Evolutionary conservation across 2,329 filamentous ascomycete genomes (phyloP).

Genomic region (Gaeumannomyces tritici): DNA sequence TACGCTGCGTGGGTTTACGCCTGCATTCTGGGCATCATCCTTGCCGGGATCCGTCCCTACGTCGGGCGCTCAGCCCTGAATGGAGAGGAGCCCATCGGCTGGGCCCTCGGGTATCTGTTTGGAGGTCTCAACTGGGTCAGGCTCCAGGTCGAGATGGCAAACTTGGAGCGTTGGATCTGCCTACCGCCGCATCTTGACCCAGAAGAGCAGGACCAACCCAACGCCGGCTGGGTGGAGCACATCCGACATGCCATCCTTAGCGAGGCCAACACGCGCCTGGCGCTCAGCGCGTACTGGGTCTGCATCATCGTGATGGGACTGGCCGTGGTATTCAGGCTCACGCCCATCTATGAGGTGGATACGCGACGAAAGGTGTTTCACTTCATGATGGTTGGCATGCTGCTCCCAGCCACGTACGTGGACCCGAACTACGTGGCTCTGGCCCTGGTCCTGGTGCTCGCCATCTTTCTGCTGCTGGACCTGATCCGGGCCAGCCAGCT

Average conservation of each 20-base stretch:
- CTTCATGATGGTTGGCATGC: conserved; percentile 96
- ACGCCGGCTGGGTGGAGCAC: conserved; percentile 50
- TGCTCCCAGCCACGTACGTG: conserved; percentile 76
- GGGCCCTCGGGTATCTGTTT: conserved; percentile 84
- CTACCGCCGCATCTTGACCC: conserved; percentile 41
- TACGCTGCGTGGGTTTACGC: conserved; percentile 75
- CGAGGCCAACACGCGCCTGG: conserved; percentile 70
- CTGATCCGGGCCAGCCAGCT: conserved; percentile 84
- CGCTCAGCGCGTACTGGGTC: conserved; percentile 66
- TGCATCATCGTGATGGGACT: conserved; percentile 62
- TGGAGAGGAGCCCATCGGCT: conserved; percentile 75
- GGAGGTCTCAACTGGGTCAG: conserved; percentile 67
- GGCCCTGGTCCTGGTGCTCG: conserved; percentile 68
- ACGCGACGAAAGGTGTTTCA: conserved; percentile 96
- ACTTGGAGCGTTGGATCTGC: conserved; percentile 66
- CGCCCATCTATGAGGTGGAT: conserved; percentile 78
- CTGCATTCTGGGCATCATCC: conserved; percentile 53
- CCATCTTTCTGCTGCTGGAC: conserved; percentile 81
- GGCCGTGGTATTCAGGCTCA: conserved; percentile 63
- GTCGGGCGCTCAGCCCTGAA: conserved; percentile 58
- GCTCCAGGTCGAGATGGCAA: conserved; percentile 57
- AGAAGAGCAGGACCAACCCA: neutral
- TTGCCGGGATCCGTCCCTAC: conserved; percentile 62
- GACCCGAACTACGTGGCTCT: conserved; percentile 79
- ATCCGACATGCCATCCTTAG: conserved; percentile 58